Percentiles rank a stretch among this genome's conserved stretches.
These are phyloP conservation scores for Hansenula lynferdii DNA, from an alignment of 1,139 yeast species.

Conservation along the genomic window DNA sequence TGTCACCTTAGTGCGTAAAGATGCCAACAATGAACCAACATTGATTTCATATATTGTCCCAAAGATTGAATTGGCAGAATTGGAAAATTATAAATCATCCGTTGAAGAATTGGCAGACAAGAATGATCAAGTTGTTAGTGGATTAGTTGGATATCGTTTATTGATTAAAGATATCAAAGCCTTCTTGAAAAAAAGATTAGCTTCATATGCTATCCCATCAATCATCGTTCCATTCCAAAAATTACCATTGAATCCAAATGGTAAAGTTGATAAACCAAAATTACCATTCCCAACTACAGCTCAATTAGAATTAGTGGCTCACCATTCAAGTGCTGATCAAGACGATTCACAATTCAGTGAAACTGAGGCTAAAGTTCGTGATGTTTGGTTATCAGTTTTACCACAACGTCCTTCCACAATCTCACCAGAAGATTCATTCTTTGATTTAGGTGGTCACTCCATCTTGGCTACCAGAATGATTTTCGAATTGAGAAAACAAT, in stretches of 20 bases:
- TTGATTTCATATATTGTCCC: conserved; percentile 92
- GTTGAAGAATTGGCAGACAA: conserved; percentile 37
- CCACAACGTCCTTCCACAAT: conserved; percentile 82
- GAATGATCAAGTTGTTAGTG: conserved; percentile 68
- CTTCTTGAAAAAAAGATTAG: conserved; percentile 83
- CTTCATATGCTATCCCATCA: conserved; percentile 91
- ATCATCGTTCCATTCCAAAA: conserved; percentile 81
- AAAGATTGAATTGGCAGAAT: conserved; percentile 54
- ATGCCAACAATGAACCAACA: conserved; percentile 88
- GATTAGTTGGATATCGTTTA: conserved; percentile 70
- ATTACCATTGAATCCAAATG: conserved; percentile 95
- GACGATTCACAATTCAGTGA: conserved; percentile 52
- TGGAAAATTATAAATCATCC: conserved; percentile 43
- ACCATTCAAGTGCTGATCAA: conserved; percentile 31
- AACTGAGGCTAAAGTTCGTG: conserved; percentile 64
- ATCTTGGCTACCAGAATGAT: conserved; percentile 97
- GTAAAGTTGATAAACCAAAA: conserved; percentile 97
- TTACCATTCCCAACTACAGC: conserved; percentile 92
- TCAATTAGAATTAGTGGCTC: conserved; percentile 51
- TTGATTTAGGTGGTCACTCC: conserved; percentile 97
- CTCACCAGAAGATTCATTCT: conserved; percentile 80
- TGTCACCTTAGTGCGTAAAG: conserved; percentile 87
- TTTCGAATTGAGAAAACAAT: conserved; percentile 76
- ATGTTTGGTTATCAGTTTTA: conserved; percentile 79
- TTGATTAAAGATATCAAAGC: conserved; percentile 76